Percentiles rank a stretch among this genome's conserved stretches.
Evolutionary conservation across 1,284 basidiomycete genomes (phyloP).

Genomic region (Cystobasidium pallidum): DNA sequence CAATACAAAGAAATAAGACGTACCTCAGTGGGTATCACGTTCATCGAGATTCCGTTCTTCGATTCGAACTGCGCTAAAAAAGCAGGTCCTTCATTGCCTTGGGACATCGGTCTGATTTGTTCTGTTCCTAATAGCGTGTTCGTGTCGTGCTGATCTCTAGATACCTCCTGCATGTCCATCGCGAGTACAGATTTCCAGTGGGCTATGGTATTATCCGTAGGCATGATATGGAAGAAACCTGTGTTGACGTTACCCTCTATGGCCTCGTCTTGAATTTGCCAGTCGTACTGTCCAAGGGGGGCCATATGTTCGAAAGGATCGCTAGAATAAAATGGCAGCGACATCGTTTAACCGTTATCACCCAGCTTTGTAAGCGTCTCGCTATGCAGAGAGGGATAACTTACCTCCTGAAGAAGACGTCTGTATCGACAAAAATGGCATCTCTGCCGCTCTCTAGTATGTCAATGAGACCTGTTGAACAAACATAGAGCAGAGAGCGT

Average conservation of each 20-base stretch:
- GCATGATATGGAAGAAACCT: constrained; percentile 43
- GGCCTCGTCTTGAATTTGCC: constrained; percentile 44
- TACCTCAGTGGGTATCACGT: constrained; percentile 25
- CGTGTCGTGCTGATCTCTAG: constrained; percentile 41
- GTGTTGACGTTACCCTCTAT: constrained; percentile 43
- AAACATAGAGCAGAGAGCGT: not conserved
- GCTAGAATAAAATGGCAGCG: constrained; percentile 10
- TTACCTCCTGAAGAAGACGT: constrained; percentile 43
- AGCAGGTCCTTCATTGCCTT: constrained; percentile 8
- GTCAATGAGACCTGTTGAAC: constrained; percentile 44
- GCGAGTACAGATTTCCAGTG: constrained; percentile 40
- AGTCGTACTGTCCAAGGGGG: constrained; percentile 29
- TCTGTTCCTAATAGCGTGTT: constrained; percentile 33
- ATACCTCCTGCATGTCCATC: constrained; percentile 37
- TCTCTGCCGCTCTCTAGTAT: constrained; percentile 42
- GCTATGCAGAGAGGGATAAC: not conserved
- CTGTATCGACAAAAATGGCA: constrained; percentile 45
- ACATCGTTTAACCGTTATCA: too few relatives aligned
- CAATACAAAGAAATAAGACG: not conserved
- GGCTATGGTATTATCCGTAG: constrained; percentile 23
- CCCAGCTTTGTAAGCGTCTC: not conserved
- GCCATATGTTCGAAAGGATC: constrained; percentile 35
- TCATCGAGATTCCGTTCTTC: constrained; percentile 30
- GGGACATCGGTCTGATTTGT: not conserved
- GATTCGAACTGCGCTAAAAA: constrained; percentile 15